Evolutionary conservation across 208 protist genomes (phyloP).

Genomic region (Acanthamoeba rhysodes): DNA sequence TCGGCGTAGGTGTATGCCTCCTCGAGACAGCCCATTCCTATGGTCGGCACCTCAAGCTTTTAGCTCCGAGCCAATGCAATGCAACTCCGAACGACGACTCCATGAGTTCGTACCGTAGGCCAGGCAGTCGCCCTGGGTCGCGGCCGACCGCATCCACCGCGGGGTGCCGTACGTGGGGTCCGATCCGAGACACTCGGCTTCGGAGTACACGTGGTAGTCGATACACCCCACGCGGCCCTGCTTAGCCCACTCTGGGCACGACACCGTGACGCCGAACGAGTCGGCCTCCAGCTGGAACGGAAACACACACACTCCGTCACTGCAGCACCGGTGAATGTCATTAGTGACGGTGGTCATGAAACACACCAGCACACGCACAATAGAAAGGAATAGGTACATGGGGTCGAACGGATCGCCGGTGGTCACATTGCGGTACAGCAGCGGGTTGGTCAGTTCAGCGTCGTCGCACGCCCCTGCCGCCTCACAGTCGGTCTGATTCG

Average conservation of each 20-base stretch:
- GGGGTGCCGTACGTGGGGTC: not conserved
- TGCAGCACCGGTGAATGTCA: not conserved
- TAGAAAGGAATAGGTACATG: not conserved
- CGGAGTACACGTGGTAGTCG: conserved; percentile 7
- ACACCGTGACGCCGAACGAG: not conserved
- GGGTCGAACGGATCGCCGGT: not conserved
- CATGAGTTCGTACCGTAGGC: conserved; percentile 4
- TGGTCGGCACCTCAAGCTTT: not conserved
- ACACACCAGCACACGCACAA: not conserved
- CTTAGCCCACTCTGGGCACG: not conserved
- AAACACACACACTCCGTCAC: conserved; percentile 26
- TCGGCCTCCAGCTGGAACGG: not conserved
- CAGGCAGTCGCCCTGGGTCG: not conserved
- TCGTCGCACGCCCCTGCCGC: not conserved
- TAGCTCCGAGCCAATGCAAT: not conserved
- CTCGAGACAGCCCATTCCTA: conserved; percentile 28
- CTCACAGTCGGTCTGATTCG: conserved; percentile 55
- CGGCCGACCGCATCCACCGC: conserved; percentile 7
- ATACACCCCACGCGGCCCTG: not conserved
- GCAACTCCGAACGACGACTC: too few relatives aligned
- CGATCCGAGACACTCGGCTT: not conserved
- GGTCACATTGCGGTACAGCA: not conserved
- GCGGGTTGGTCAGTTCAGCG: conserved; percentile 12
- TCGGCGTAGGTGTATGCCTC: not conserved
- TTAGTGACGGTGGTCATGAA: not conserved